Evolutionary conservation across 2,329 filamentous ascomycete genomes (phyloP).

Genomic region (Didymella arachidicola): DNA sequence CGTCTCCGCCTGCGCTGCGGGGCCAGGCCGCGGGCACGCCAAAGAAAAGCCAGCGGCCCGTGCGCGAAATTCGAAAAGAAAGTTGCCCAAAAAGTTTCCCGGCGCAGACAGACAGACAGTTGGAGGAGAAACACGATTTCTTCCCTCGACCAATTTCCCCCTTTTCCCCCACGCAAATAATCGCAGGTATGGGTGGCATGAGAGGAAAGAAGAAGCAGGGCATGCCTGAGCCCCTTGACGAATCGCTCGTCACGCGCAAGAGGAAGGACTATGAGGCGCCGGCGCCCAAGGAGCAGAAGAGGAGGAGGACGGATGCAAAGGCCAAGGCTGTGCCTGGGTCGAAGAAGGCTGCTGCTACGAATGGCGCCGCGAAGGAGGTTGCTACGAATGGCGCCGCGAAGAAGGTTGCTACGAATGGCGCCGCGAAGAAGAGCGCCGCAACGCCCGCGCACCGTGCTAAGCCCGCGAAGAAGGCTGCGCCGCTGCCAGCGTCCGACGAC

Average conservation of each 20-base stretch:
- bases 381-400: conserved; percentile 53
- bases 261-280: conserved; percentile 76
- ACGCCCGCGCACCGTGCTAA: conserved; percentile 37
- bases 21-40: neutral
- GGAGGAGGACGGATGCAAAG: conserved; percentile 58
- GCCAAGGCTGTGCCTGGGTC: conserved; percentile 30
- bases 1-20: conserved; percentile 16
- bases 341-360: conserved; percentile 53
- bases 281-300: conserved; percentile 61
- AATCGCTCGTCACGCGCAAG: conserved; percentile 79
- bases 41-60: no score
- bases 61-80: neutral
- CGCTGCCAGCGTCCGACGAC: conserved; percentile 42
- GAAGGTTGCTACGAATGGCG: conserved; percentile 52
- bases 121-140: conserved; percentile 11
- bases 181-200: conserved; percentile 76
- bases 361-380: conserved; percentile 54
- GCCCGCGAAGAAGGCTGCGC: conserved; percentile 44
- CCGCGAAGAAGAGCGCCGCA: conserved; percentile 33
- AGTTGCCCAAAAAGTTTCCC: conserved; percentile 32
- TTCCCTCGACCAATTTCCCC: neutral
- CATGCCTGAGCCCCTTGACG: conserved; percentile 80
- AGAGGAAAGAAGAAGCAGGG: conserved; percentile 97
- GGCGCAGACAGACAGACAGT: conserved; percentile 13
- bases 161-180: conserved; percentile 8